Evolutionary conservation across 441 rosid species (phyloP).

Genomic region (Metrosideros polymorpha): DNA sequence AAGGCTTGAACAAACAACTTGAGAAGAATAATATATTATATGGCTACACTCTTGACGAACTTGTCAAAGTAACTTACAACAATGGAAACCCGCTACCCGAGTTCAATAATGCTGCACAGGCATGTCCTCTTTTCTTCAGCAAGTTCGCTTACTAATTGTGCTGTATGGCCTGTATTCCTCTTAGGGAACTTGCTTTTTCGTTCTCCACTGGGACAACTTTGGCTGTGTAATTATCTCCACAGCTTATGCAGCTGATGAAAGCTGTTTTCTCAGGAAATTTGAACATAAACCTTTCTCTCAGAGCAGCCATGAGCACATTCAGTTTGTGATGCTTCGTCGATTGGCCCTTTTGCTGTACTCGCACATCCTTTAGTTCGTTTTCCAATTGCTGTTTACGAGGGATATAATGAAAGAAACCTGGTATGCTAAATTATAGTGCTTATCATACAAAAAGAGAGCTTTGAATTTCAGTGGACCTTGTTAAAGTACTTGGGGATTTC

Average conservation of each 20-base stretch:
- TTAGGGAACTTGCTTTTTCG: not conserved
- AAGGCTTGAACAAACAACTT: conserved; percentile 58
- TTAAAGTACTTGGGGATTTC: not conserved
- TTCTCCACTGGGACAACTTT: not conserved
- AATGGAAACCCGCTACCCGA: conserved; percentile 70
- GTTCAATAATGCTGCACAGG: conserved; percentile 89
- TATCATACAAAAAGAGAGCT: not conserved
- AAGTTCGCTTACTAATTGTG: not conserved
- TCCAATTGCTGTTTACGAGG: not conserved
- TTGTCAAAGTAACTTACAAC: conserved; percentile 68
- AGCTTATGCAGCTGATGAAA: not conserved
- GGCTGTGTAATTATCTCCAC: not conserved
- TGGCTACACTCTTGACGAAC: conserved; percentile 80
- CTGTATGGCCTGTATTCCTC: too few species aligned
- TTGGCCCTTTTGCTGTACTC: not conserved
- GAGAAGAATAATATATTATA: conserved; percentile 48
- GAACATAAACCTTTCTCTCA: not conserved
- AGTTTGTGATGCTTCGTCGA: not conserved
- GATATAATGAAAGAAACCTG: not conserved
- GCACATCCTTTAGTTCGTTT: not conserved
- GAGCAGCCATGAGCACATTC: not conserved
- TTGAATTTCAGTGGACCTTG: not conserved
- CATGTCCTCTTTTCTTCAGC: not conserved
- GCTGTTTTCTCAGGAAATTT: not conserved
- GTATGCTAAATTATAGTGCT: not conserved